Base-by-base conservation (phyloP, 257 asterid genomes). In the Avicennia marina region DNA sequence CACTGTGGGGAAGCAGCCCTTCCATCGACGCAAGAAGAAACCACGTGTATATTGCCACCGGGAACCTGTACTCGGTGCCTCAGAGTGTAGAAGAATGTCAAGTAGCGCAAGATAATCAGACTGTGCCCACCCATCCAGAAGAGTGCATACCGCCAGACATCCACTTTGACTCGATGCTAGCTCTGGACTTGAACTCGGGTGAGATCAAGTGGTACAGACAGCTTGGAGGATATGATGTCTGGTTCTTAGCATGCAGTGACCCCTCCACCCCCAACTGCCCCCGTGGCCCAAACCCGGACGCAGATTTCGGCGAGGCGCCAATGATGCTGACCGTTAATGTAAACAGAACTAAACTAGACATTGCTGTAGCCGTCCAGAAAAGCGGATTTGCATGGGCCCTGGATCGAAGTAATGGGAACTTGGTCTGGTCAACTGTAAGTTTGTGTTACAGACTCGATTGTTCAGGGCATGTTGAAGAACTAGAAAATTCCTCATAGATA, bases 1-100 rank as follows among this genome's bases (percentile, higher is more conserved):
- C 89, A 6, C 36, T 81, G 13, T 78, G 89, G 89, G 81, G 89
- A 19, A 81, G 85, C 50, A 81, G 85, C 66, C 85, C 82, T 13
- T 75, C 81, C 0, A 75, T 81, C 4, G 82, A 81, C 27, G 52
- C 22, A 4, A 0, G 4, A 2, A 62, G 81, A 60, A 78, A 75
- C 48, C 69, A 58, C 0, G 66, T 77, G 8, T 81, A 78, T 42
- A 68, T 81, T 0, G 85, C 89, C 63, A 81, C 85, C 0, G 85
- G 85, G 26, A 78, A 66, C 39, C 77, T 78, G 1, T 61, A 80
- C 60, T 80, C 86, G 0, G 80, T 53, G 0, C 83, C 83, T 15
- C 54, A 61, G 40, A 31, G 32, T 0, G 36, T 76, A 0, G 66
- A 49, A 24, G 62, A 62, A 7, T 80, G 83, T 21, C 86, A 80